Evolutionary conservation across 1,284 basidiomycete species (phyloP).

Genomic region (Vanrija sp.): DNA sequence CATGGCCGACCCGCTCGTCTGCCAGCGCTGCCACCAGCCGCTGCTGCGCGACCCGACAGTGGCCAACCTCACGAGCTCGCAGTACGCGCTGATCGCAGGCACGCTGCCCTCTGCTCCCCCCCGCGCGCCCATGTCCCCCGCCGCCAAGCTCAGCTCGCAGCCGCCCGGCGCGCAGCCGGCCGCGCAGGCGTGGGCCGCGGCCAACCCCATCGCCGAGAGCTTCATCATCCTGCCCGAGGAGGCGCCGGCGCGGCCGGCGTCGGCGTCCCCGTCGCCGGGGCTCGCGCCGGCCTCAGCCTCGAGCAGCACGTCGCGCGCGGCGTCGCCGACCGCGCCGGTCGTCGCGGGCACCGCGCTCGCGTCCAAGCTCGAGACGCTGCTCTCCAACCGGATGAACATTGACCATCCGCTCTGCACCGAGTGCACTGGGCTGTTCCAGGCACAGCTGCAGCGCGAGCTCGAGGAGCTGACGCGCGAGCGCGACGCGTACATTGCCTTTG

Average conservation of each 20-base stretch:
- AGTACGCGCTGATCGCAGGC: slow-evolving; percentile 74
- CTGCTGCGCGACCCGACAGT: slow-evolving; percentile 82
- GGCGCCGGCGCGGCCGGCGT: neutral
- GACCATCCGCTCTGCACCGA: slow-evolving; percentile 95
- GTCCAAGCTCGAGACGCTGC: slow-evolving; percentile 62
- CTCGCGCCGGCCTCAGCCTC: neutral
- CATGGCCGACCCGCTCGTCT: slow-evolving; percentile 26
- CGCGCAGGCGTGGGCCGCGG: slow-evolving; percentile 54
- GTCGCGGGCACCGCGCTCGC: slow-evolving; percentile 20
- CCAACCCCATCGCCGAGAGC: slow-evolving; percentile 60
- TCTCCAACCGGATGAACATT: slow-evolving; percentile 74
- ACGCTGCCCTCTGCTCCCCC: slow-evolving; percentile 55
- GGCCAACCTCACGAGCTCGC: slow-evolving; percentile 72
- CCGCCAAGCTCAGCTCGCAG: slow-evolving; percentile 57
- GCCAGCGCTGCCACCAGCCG: slow-evolving; percentile 55
- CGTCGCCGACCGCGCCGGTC: slow-evolving; percentile 24
- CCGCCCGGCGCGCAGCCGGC: slow-evolving; percentile 53
- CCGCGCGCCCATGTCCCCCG: slow-evolving; percentile 48
- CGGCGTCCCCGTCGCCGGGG: slow-evolving; percentile 21
- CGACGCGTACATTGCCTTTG: slow-evolving; percentile 88
- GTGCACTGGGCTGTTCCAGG: slow-evolving; percentile 79
- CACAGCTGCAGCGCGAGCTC: slow-evolving; percentile 71
- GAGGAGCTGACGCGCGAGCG: slow-evolving; percentile 87
- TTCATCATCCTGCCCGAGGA: slow-evolving; percentile 79
- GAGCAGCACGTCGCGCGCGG: slow-evolving; percentile 1